phyloP scores from a whole-genome alignment of 176 grass and related monocot genomes.

The Aegilops sharonensis region DNA sequence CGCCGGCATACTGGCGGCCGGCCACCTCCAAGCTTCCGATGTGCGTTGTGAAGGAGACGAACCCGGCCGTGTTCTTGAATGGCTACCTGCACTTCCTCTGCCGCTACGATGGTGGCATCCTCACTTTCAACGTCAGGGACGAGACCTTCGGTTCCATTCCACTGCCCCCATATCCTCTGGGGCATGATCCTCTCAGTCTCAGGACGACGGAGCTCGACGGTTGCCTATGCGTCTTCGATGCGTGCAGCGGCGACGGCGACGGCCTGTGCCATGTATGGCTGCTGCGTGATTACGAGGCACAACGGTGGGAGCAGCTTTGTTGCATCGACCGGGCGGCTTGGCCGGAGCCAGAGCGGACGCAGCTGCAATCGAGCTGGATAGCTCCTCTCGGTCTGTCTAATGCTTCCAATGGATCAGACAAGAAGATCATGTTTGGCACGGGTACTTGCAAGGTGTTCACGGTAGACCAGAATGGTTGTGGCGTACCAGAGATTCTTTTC shows the following conservation, averaged over 20 bases:
- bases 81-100: not conserved
- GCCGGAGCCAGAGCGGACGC: not conserved
- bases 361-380: not conserved
- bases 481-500: not conserved
- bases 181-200: not conserved
- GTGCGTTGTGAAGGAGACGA: not conserved
- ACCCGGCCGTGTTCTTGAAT: not conserved
- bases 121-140: not conserved
- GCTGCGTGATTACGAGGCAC: not conserved
- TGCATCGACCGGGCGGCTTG: not conserved
- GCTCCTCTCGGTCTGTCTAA: not conserved
- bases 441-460: not conserved
- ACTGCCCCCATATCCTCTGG: not conserved
- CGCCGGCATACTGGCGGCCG: not conserved
- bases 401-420: not conserved
- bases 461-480: not conserved
- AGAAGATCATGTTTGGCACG: not conserved
- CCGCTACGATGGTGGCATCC: not conserved
- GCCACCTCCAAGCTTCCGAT: not conserved
- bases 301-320: slow-evolving; percentile 3
- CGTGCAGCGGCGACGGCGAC: too few species aligned
- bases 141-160: not conserved
- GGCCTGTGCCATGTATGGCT: not conserved
- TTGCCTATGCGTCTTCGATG: not conserved
- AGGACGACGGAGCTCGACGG: not conserved